Evolutionary conservation across 2,329 filamentous ascomycete genomes (phyloP).

Genomic region (Hypoxylon sp.): DNA sequence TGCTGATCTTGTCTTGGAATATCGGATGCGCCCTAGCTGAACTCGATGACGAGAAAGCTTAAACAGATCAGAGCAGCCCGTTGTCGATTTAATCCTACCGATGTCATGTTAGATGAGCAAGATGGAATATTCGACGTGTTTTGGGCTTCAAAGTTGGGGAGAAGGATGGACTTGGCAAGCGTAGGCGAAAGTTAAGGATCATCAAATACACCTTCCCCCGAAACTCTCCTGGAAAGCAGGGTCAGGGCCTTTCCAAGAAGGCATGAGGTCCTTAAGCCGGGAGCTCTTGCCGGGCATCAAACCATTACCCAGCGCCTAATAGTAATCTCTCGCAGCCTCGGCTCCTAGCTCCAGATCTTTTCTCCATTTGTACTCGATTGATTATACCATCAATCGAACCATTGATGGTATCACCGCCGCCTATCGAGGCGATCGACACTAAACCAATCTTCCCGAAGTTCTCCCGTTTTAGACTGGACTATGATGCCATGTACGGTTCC

Average conservation of each 20-base stretch:
- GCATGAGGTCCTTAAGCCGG: constrained; percentile 5
- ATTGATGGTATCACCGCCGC: too few species aligned
- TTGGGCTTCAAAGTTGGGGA: neutral
- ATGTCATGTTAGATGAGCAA: neutral
- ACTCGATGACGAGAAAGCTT: constrained; percentile 16
- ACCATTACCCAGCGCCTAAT: constrained; percentile 2
- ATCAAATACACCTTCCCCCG: constrained; percentile 2
- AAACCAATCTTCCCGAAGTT: neutral
- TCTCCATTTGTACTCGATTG: neutral
- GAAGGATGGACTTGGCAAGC: constrained; percentile 25
- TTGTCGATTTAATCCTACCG: neutral
- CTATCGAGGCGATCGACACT: neutral
- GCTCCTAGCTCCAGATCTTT: neutral
- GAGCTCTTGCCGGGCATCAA: constrained; percentile 16
- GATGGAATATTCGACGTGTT: neutral
- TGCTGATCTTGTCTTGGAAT: constrained; percentile 25
- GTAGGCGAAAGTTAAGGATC: constrained; percentile 1
- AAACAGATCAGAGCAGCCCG: neutral
- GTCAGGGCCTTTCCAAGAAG: constrained; percentile 14
- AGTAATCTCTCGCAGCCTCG: neutral
- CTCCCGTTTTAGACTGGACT: neutral
- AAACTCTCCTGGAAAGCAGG: constrained; percentile 15
- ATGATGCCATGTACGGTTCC: neutral
- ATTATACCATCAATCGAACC: too few species aligned
- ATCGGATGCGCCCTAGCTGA: constrained; percentile 20